Evolutionary conservation across 164 flowering plant genomes (phyloP).

Genomic region (Kingdonia uniflora): DNA sequence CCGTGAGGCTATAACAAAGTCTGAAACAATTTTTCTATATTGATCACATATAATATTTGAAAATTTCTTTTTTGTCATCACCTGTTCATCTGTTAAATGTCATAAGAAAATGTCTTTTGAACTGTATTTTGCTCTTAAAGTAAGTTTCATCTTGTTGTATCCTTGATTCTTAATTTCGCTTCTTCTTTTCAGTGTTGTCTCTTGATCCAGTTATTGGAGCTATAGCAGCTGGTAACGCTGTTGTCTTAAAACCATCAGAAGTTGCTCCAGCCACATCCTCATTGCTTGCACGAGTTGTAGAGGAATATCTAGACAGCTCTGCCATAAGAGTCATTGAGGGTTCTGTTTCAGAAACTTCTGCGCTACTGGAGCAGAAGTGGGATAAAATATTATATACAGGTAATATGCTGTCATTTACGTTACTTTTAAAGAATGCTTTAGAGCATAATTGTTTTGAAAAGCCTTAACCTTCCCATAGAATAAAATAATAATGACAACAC

Average conservation of each 20-base stretch:
- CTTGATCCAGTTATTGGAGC: conserved; percentile 91
- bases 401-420: conserved; percentile 1
- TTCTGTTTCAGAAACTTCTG: conserved; percentile 58
- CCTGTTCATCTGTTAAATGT: not conserved
- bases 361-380: conserved; percentile 80
- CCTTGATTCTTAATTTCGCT: not conserved
- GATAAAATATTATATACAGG: conserved; percentile 95
- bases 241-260: conserved; percentile 91
- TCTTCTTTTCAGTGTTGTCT: conserved; percentile 49
- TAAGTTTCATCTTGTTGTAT: no score
- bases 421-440: no score
- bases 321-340: conserved; percentile 81
- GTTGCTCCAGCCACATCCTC: conserved; percentile 70
- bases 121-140: not conserved
- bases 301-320: conserved; percentile 53
- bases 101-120: not conserved
- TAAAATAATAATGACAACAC: no score
- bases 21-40: no score
- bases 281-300: conserved; percentile 42
- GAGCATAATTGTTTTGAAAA: no score
- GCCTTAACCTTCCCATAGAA: no score
- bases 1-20: no score
- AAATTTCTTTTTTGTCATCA: not conserved
- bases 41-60: no score
- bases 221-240: conserved; percentile 79